Conservation (phyloP, 2,329 filamentous ascomycete species). For the Aphanocladium album region DNA sequence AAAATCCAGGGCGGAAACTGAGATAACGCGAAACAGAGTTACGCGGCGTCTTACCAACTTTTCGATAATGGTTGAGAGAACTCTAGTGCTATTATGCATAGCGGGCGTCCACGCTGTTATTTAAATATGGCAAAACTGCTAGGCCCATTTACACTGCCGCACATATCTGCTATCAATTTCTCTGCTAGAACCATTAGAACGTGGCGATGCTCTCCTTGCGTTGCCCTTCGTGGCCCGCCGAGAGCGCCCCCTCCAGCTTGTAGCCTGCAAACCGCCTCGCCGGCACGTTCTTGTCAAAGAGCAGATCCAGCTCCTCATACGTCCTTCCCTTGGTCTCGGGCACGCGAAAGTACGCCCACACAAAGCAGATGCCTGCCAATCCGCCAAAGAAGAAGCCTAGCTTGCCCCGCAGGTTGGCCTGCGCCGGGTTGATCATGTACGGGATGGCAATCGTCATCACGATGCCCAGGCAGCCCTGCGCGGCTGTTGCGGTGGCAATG, state of each 20-base stretch:
- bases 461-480: conserved; percentile 24
- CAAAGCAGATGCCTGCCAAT: conserved; percentile 20
- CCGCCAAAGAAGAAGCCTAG: conserved; percentile 29
- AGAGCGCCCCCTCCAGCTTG: not conserved
- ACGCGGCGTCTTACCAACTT: no score
- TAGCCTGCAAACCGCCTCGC: conserved; percentile 30
- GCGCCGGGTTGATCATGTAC: conserved; percentile 29
- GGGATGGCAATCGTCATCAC: conserved; percentile 27
- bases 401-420: conserved; percentile 32
- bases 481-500: conserved; percentile 34
- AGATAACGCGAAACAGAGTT: no score
- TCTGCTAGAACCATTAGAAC: not conserved
- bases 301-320: conserved; percentile 29
- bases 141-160: no score
- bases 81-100: no score
- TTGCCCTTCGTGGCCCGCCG: not conserved
- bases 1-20: no score
- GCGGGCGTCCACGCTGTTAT: no score
- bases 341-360: conserved; percentile 31
- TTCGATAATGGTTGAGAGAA: no score
- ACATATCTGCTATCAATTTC: no score
- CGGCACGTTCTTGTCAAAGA: conserved; percentile 27
- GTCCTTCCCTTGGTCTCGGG: conserved; percentile 29
- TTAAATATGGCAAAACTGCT: no score
- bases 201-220: not conserved